These are phyloP conservation scores for Paramecium bursaria DNA, from an alignment of 73 alveolate genomes.

Conservation along the genomic window DNA sequence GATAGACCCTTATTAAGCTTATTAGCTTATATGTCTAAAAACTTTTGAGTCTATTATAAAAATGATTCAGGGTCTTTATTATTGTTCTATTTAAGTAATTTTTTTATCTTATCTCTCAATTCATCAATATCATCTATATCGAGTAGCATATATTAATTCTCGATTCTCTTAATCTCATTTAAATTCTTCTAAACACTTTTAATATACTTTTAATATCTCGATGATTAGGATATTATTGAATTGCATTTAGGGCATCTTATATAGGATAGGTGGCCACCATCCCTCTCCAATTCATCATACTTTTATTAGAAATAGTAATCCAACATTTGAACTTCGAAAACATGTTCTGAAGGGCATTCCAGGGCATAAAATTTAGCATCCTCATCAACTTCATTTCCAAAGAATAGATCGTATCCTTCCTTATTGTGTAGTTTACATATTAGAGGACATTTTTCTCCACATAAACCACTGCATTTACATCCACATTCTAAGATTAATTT, in stretches of 20 bases:
- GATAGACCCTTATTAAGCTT: background rate
- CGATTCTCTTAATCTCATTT: slow-evolving; percentile 26
- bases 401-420: slow-evolving; percentile 78
- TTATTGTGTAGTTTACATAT: slow-evolving; percentile 77
- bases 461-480: slow-evolving; percentile 83
- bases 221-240: slow-evolving; percentile 55
- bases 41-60: background rate
- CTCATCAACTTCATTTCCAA: slow-evolving; percentile 82
- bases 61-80: background rate
- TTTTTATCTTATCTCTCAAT: background rate
- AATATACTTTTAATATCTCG: slow-evolving; percentile 39
- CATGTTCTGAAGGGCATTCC: slow-evolving; percentile 76
- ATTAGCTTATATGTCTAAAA: background rate
- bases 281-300: slow-evolving; percentile 13
- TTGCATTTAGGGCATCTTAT: slow-evolving; percentile 83
- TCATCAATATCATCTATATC: background rate
- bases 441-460: slow-evolving; percentile 89
- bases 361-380: slow-evolving; percentile 78
- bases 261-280: slow-evolving; percentile 60
- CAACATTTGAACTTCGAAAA: slow-evolving; percentile 74
- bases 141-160: background rate
- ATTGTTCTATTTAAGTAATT: background rate
- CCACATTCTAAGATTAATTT: slow-evolving; percentile 72
- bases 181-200: slow-evolving; percentile 1
- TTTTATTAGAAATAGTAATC: slow-evolving; percentile 77